A percentile compares a stretch with the other conserved stretches of the same genome.
Evolutionary conservation across 441 rosid genomes (phyloP).

Genomic region (Jatropha multifida): DNA sequence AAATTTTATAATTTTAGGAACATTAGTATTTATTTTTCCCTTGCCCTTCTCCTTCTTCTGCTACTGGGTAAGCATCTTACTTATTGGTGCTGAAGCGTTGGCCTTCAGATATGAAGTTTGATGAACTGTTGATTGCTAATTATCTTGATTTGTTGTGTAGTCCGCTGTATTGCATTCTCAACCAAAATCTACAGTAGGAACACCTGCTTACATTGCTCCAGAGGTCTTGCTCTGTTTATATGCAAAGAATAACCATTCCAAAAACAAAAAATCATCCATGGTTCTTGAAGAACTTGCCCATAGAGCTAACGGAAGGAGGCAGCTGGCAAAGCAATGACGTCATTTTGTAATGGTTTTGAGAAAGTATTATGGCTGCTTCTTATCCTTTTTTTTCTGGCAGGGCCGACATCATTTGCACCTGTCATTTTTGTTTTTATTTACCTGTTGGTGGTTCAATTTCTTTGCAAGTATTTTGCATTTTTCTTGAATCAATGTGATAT

Average conservation of each 20-base stretch:
- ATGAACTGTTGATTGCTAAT: slow-evolving; percentile 6
- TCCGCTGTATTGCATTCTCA: slow-evolving; percentile 68
- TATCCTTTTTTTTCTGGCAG: too few species aligned
- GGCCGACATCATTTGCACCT: too few species aligned
- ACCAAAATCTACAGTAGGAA: slow-evolving; percentile 72
- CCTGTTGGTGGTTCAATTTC: too few species aligned
- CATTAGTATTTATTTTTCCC: too few species aligned
- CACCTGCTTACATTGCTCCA: slow-evolving; percentile 66
- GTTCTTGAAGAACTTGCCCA: slow-evolving; percentile 62
- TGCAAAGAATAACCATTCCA: slow-evolving; percentile 54
- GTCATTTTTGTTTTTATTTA: too few species aligned
- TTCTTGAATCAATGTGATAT: too few species aligned
- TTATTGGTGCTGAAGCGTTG: background rate
- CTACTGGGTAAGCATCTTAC: slow-evolving; percentile 30
- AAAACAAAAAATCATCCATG: slow-evolving; percentile 62
- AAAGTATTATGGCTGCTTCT: too few species aligned
- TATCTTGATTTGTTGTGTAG: slow-evolving; percentile 27
- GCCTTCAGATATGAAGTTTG: background rate
- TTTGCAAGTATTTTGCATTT: too few species aligned
- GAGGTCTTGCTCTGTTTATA: slow-evolving; percentile 33
- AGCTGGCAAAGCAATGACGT: slow-evolving; percentile 44
- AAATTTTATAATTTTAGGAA: too few species aligned
- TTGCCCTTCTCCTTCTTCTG: too few species aligned
- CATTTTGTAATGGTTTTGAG: too few species aligned
- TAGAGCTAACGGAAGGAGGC: slow-evolving; percentile 55